These are phyloP conservation scores for Rhodotorula mucilaginosa DNA, from an alignment of 1,284 basidiomycete genomes.

Conservation along the genomic window DNA sequence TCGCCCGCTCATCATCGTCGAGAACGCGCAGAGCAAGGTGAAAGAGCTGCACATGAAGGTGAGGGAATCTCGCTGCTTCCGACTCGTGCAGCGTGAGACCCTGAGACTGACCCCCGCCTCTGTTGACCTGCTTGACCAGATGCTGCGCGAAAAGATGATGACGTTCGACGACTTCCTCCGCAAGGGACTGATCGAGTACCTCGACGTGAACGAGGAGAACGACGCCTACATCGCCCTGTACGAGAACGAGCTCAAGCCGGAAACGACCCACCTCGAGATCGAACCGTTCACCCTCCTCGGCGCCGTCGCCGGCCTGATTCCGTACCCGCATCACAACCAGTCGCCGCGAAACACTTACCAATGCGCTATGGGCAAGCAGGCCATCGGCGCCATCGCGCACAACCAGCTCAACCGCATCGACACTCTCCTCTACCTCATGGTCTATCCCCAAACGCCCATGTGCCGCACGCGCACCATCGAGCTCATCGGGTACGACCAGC, in stretches of 20 bases:
- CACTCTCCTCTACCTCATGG: slow-evolving; percentile 94
- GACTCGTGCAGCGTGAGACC: background rate
- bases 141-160: slow-evolving; percentile 73
- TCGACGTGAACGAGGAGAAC: slow-evolving; percentile 99
- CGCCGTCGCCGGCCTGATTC: slow-evolving; percentile 95
- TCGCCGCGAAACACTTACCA: slow-evolving; percentile 99
- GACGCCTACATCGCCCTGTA: slow-evolving; percentile 96
- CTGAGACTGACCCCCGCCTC: background rate
- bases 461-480: slow-evolving; percentile 99
- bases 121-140: slow-evolving; percentile 51
- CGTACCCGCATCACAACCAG: slow-evolving; percentile 99
- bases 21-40: slow-evolving; percentile 74
- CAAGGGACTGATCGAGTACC: slow-evolving; percentile 96
- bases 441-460: slow-evolving; percentile 99
- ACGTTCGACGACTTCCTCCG: slow-evolving; percentile 93
- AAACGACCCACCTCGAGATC: slow-evolving; percentile 93
- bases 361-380: slow-evolving; percentile 99
- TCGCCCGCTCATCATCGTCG: slow-evolving; percentile 96
- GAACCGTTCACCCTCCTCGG: slow-evolving; percentile 98
- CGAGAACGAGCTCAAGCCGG: slow-evolving; percentile 78
- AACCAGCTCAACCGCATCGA: slow-evolving; percentile 98
- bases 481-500: slow-evolving; percentile 89
- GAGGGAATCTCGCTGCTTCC: slow-evolving; percentile 42
- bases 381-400: slow-evolving; percentile 97
- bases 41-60: slow-evolving; percentile 77